These are phyloP conservation scores for Ilex paraguariensis DNA, from an alignment of 305 asterid species.

Conservation along the genomic window DNA sequence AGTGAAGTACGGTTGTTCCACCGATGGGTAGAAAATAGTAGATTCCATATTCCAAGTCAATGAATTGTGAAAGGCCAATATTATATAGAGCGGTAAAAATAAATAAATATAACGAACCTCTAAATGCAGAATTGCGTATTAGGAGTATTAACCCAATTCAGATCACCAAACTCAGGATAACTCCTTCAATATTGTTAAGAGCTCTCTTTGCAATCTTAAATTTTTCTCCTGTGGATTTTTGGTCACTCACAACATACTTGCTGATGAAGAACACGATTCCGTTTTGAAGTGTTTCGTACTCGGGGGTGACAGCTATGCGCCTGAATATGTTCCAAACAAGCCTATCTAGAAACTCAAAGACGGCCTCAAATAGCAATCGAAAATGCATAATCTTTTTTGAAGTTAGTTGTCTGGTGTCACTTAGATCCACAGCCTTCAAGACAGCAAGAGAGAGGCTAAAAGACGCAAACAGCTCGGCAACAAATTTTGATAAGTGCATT, in stretches of 20 bases:
- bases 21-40: too few relatives aligned
- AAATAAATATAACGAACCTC: too few relatives aligned
- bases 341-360: slow-evolving; percentile 62
- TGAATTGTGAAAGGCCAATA: too few relatives aligned
- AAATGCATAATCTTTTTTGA: slow-evolving; percentile 82
- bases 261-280: slow-evolving; percentile 68
- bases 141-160: too few relatives aligned
- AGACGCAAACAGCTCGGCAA: slow-evolving; percentile 70
- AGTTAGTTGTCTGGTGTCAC: slow-evolving; percentile 39
- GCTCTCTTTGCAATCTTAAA: slow-evolving; percentile 73
- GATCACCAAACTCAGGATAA: slow-evolving; percentile 27
- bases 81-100: too few relatives aligned
- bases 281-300: slow-evolving; percentile 57
- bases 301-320: slow-evolving; percentile 68
- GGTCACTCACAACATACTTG: slow-evolving; percentile 43
- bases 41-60: too few relatives aligned
- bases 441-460: slow-evolving; percentile 74
- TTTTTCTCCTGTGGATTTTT: slow-evolving; percentile 37
- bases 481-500: slow-evolving; percentile 79
- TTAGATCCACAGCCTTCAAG: slow-evolving; percentile 66
- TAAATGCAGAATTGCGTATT: too few relatives aligned
- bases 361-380: slow-evolving; percentile 70
- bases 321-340: slow-evolving; percentile 72
- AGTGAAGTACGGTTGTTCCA: too few relatives aligned
- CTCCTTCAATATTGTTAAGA: slow-evolving; percentile 59